Base-by-base conservation (phyloP, 108 stramenopile genomes). In the Stephanodiscus minutulus region DNA sequence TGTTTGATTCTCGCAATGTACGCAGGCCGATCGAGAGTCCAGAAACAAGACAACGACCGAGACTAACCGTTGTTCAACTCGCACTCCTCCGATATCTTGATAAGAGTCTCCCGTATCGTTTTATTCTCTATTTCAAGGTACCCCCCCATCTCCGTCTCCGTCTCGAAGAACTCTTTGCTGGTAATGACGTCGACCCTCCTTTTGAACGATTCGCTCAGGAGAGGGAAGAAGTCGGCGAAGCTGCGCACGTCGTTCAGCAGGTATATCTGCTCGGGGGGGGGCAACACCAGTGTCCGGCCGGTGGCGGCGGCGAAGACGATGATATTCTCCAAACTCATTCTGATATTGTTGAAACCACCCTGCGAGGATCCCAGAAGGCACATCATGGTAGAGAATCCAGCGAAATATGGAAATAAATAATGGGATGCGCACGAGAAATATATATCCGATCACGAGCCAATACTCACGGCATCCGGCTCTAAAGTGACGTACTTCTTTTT, bases 251-350 rank as follows among this genome's bases (percentile, higher is more conserved):
- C 74, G 27, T 71, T 77, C 25, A 96, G 68, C 7, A 96, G 60
- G 68, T 97, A 97, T 20, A 95, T 76, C 1, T 82, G 77, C 35
- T 83, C 64, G 12, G 85, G 83, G n/a, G 96, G 96, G 24, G 96
- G 96, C 33, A 97, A 61, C 6, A 97, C 95, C 5, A 97, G 61
- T 15, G 91, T 91, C 43, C 96, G 72, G 9, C 95, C 93, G 1
- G 91, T 94, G 36, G 87, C 91, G 52, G 91, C 85, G 37, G 95
- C 96, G 12, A 92, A 25, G 28, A 94, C 91, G 43, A 97, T 70
- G n/a, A 97, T 76, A 27, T 73, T 86, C 83, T 97, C 96, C 68
- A 94, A 73, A n/a, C 73, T 85, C 91, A 95, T 92, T 55, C 93
- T 74, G 33, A 89, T 83, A 43, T 88, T 92, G 65, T 92, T 92